phyloP scores from a whole-genome alignment of 768 basidiomycete genomes.

The Saitozyma sp. region DNA sequence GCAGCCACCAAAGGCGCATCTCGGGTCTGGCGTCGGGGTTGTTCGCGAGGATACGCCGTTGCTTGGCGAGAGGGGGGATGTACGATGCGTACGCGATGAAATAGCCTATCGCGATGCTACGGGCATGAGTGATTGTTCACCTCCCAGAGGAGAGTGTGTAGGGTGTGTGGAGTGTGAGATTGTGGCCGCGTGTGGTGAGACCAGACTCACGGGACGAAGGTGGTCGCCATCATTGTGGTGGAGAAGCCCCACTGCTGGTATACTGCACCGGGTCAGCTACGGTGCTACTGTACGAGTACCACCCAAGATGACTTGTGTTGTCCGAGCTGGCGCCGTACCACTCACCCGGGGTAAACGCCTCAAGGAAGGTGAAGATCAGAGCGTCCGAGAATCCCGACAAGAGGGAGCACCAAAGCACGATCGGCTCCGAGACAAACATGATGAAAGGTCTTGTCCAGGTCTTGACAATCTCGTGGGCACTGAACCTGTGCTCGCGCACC shows the following conservation, averaged over 20 bases:
- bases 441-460: conserved; percentile 40
- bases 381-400: conserved; percentile 48
- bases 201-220: conserved; percentile 38
- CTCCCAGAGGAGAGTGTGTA: background rate
- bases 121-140: too few species aligned
- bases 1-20: conserved; percentile 30
- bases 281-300: too few species aligned
- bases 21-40: conserved; percentile 41
- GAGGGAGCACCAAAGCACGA: conserved; percentile 46
- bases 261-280: conserved; percentile 11
- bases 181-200: background rate
- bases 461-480: conserved; percentile 16
- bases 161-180: background rate
- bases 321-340: too few species aligned
- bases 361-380: conserved; percentile 50
- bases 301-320: too few species aligned
- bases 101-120: conserved; percentile 40
- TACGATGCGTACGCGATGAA: conserved; percentile 36
- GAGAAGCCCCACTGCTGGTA: conserved; percentile 44
- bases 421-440: conserved; percentile 46
- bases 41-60: conserved; percentile 15
- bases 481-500: conserved; percentile 30
- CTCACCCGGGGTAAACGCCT: conserved; percentile 28
- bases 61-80: conserved; percentile 30
- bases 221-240: conserved; percentile 29